A percentile compares a stretch with the other conserved stretches of the same genome.
Conservation (phyloP, 306 rosid species). For the Acacia melanoxylon region DNA sequence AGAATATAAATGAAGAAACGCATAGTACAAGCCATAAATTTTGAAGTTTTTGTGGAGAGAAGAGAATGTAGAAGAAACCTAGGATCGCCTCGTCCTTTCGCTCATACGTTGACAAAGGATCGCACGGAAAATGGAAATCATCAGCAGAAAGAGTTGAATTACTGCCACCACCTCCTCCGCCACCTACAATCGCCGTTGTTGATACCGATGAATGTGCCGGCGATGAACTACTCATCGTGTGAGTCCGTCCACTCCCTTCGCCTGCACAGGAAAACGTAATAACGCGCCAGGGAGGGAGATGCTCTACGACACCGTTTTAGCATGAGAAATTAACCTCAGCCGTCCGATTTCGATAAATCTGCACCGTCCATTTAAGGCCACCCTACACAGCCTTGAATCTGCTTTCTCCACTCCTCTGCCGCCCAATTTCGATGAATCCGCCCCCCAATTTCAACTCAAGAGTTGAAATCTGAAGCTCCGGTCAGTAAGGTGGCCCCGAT, state of each 20-base stretch:
- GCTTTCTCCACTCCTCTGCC: not conserved
- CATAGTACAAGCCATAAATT: not conserved
- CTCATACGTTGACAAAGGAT: conserved; percentile 65
- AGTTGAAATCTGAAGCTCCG: not conserved
- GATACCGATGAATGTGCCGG: conserved; percentile 85
- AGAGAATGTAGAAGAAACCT: conserved; percentile 44
- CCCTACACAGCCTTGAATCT: not conserved
- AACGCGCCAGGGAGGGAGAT: not conserved
- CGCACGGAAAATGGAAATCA: conserved; percentile 59
- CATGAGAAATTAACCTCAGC: not conserved
- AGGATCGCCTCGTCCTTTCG: conserved; percentile 81
- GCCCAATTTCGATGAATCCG: not conserved
- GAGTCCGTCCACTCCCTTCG: not conserved
- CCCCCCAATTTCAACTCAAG: not conserved
- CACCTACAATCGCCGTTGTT: conserved; percentile 67
- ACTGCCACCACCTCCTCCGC: conserved; percentile 50
- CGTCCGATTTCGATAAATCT: not conserved
- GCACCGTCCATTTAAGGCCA: not conserved
- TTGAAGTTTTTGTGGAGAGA: not conserved
- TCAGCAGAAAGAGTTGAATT: conserved; percentile 58
- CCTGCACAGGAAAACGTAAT: not conserved
- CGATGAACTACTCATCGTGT: conserved; percentile 66
- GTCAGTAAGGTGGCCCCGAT: not conserved
- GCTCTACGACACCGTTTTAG: not conserved
- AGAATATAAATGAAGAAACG: not conserved